Evolutionary conservation across 148 eudicot species (phyloP).

Genomic region (Vaccinium macrocarpon): DNA sequence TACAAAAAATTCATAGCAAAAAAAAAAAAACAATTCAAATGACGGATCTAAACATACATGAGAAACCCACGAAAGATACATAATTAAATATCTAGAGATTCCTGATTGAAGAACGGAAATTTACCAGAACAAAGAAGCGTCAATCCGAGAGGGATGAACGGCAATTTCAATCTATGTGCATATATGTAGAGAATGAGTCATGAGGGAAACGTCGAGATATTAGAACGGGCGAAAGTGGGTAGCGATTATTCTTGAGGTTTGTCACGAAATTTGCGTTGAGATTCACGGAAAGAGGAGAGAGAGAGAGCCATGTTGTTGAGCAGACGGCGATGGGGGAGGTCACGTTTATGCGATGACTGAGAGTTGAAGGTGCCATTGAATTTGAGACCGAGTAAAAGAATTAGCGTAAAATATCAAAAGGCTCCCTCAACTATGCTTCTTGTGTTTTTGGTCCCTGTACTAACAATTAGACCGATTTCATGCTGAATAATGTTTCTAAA

Average conservation of each 20-base stretch:
- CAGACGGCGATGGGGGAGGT: not conserved
- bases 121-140: conserved; percentile 1
- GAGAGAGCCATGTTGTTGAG: not conserved
- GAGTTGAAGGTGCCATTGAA: conserved; percentile 11
- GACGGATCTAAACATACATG: not conserved
- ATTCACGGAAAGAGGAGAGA: not conserved
- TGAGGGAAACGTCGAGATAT: not conserved
- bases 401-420: not conserved
- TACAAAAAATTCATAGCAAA: not conserved
- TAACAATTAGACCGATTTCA: no score
- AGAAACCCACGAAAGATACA: not conserved
- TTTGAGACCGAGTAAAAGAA: not conserved
- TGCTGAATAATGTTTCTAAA: not conserved
- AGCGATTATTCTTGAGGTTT: not conserved
- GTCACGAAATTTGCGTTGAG: conserved; percentile 12
- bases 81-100: not conserved
- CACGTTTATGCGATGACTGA: conserved; percentile 13
- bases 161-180: not conserved
- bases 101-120: not conserved
- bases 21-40: not conserved
- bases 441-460: not conserved
- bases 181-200: not conserved
- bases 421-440: not conserved
- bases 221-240: not conserved
- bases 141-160: not conserved